Conservation (phyloP, 495 filamentous ascomycete genomes). For the Stereocaulon alpinum region DNA sequence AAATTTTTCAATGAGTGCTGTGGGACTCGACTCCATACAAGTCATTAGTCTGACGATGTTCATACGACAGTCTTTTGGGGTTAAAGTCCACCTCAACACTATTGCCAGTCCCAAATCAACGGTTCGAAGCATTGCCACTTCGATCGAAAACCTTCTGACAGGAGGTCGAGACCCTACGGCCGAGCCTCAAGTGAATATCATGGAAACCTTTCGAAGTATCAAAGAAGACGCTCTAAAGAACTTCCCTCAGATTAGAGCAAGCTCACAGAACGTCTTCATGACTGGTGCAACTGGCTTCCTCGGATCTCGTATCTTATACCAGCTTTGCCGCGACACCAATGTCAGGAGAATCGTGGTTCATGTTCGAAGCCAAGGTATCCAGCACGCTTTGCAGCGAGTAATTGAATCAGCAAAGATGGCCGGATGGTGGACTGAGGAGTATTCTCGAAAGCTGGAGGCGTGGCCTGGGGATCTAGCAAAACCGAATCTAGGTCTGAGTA, state of each 20-base stretch:
- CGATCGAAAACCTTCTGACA: slow-evolving; percentile 16
- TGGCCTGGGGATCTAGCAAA: slow-evolving; percentile 28
- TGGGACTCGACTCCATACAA: slow-evolving; percentile 30
- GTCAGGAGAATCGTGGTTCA: slow-evolving; percentile 22
- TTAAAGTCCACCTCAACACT: slow-evolving; percentile 21
- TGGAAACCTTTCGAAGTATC: not conserved
- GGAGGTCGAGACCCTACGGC: not conserved
- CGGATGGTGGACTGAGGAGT: slow-evolving; percentile 20
- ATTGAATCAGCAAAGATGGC: slow-evolving; percentile 15
- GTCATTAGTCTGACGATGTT: slow-evolving; percentile 26
- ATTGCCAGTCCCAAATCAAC: slow-evolving; percentile 23
- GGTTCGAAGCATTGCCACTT: slow-evolving; percentile 19
- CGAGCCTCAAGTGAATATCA: not conserved
- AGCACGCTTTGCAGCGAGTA: slow-evolving; percentile 22
- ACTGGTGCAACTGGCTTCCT: slow-evolving; percentile 30
- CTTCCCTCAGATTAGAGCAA: not conserved
- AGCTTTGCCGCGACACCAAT: slow-evolving; percentile 15
- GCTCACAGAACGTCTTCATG: slow-evolving; percentile 18
- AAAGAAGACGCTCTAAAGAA: not conserved
- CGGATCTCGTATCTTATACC: slow-evolving; percentile 24
- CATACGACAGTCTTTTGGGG: slow-evolving; percentile 23
- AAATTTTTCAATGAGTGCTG: slow-evolving; percentile 22
- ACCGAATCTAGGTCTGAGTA: slow-evolving; percentile 22
- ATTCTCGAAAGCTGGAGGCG: slow-evolving; percentile 16
- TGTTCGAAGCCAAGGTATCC: slow-evolving; percentile 18